A percentile compares a stretch with the other conserved stretches of the same genome.
Conservation (phyloP, 345 rosid genomes). For the Psidium friedrichsthalianum region DNA sequence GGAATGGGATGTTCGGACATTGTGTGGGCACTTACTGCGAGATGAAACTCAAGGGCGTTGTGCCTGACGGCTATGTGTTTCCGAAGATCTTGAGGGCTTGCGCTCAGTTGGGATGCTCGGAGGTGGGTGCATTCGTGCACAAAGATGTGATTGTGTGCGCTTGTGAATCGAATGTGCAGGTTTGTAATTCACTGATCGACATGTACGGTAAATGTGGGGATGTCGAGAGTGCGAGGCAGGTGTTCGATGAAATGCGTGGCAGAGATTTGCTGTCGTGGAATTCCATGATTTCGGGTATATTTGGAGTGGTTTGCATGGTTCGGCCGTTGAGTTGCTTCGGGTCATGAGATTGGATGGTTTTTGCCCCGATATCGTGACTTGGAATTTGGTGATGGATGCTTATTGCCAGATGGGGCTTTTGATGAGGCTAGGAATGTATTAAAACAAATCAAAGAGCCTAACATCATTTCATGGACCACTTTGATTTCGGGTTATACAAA, state of each 20-base stretch:
- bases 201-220: conserved; percentile 23
- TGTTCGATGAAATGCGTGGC: conserved; percentile 20
- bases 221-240: conserved; percentile 9
- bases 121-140: conserved; percentile 19
- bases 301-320: conserved; percentile 10
- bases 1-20: conserved; percentile 11
- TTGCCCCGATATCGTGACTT: conserved; percentile 26
- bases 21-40: conserved; percentile 10
- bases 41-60: conserved; percentile 16
- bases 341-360: conserved; percentile 15
- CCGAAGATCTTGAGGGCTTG: conserved; percentile 23
- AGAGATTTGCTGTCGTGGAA: conserved; percentile 33
- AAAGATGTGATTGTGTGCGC: conserved; percentile 23
- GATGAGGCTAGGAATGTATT: conserved; percentile 22
- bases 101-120: conserved; percentile 7
- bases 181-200: conserved; percentile 23
- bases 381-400: conserved; percentile 23
- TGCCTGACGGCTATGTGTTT: conserved; percentile 22
- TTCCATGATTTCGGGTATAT: conserved; percentile 22
- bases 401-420: conserved; percentile 20
- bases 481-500: conserved; percentile 21
- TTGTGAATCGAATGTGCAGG: conserved; percentile 10
- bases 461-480: conserved; percentile 27
- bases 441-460: conserved; percentile 13
- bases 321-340: conserved; percentile 9